Conservation (phyloP, 495 filamentous ascomycete genomes). For the Xylaria acuta region DNA sequence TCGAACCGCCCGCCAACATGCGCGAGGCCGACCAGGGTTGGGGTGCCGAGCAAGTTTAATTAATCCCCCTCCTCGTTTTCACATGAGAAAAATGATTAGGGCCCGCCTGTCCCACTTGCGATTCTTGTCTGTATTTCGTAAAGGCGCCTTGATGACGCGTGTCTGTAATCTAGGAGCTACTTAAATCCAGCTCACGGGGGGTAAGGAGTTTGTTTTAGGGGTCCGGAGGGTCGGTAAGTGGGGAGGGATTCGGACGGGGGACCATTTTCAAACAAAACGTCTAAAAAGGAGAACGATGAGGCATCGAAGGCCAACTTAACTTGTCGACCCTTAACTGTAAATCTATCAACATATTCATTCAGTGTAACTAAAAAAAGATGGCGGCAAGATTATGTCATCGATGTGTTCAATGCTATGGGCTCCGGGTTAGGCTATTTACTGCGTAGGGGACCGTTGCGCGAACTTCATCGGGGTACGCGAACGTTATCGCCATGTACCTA, state of each 20-base stretch:
- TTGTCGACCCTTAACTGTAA: neutral
- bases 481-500: neutral
- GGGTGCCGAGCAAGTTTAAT: slow-evolving; percentile 88
- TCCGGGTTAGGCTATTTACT: neutral
- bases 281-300: neutral
- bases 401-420: neutral
- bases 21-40: slow-evolving; percentile 86
- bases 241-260: neutral
- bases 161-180: neutral
- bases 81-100: neutral
- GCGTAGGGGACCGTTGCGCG: neutral
- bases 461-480: neutral
- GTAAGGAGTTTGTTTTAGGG: neutral
- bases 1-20: slow-evolving; percentile 99
- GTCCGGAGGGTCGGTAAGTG: neutral
- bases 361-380: neutral
- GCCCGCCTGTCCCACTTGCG: neutral
- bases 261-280: neutral
- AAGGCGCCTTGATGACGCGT: neutral
- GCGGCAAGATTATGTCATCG: neutral
- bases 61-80: neutral
- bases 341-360: neutral
- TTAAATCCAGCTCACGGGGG: neutral
- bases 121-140: slow-evolving; percentile 21
- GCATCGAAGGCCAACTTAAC: neutral